Percentiles rank a stretch among this genome's conserved stretches.
phyloP scores from a whole-genome alignment of 805 yeast genomes.

The Yueomyces sinensis region DNA sequence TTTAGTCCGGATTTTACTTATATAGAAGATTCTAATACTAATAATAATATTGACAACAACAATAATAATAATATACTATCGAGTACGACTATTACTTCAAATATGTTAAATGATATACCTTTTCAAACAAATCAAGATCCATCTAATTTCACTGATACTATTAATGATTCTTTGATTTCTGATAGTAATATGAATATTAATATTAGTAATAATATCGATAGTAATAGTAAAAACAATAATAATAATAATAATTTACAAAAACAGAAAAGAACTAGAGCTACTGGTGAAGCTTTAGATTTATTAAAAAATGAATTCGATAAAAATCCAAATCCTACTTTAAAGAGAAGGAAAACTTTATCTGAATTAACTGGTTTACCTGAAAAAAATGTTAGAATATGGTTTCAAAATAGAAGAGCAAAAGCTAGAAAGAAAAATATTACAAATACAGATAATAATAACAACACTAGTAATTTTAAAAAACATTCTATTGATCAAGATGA shows the following conservation, averaged over 20 bases:
- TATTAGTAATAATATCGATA: background rate
- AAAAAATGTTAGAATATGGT: slow-evolving; percentile 85
- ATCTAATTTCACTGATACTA: too few relatives aligned
- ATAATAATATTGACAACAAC: too few relatives aligned
- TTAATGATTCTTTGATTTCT: too few relatives aligned
- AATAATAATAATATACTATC: too few relatives aligned
- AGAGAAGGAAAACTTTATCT: slow-evolving; percentile 55
- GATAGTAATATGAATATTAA: too few relatives aligned
- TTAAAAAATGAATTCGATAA: slow-evolving; percentile 54
- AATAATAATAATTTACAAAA: slow-evolving; percentile 1
- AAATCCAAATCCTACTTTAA: slow-evolving; percentile 68
- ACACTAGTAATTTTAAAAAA: slow-evolving; percentile 2
- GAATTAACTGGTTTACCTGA: slow-evolving; percentile 71
- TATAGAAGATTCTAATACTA: background rate
- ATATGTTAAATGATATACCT: too few relatives aligned
- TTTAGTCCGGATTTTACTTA: background rate
- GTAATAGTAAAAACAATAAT: background rate
- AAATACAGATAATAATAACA: slow-evolving; percentile 3
- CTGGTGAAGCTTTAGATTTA: slow-evolving; percentile 65
- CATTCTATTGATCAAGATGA: background rate
- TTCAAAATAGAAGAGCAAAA: slow-evolving; percentile 78
- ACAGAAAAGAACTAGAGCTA: slow-evolving; percentile 52
- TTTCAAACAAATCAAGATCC: too few relatives aligned
- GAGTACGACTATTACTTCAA: too few relatives aligned
- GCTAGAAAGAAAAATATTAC: too few relatives aligned